Percentiles rank a stretch among this genome's conserved stretches.
These are phyloP conservation scores for Stevia rebaudiana DNA, from an alignment of 140 eudicot species.

Conservation along the genomic window DNA sequence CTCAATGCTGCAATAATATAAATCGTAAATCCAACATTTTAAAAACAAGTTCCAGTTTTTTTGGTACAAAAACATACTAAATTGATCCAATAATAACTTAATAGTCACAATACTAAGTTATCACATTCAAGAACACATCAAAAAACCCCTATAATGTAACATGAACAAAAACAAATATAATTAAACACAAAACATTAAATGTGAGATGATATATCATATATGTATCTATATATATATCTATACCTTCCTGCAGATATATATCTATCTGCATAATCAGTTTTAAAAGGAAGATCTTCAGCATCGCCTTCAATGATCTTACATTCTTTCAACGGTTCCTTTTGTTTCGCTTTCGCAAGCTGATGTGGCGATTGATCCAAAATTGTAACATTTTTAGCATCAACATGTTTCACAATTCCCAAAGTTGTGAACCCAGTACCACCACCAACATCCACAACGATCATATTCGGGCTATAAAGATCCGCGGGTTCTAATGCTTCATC, in stretches of 20 bases:
- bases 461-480: slow-evolving; percentile 41
- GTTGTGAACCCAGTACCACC: slow-evolving; percentile 97
- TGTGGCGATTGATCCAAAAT: slow-evolving; percentile 97
- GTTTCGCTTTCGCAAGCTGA: slow-evolving; percentile 86
- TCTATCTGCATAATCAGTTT: slow-evolving; percentile 82
- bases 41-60: neutral
- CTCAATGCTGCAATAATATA: slow-evolving; percentile 54
- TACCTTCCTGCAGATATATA: slow-evolving; percentile 96
- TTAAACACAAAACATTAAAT: too few relatives aligned
- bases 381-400: slow-evolving; percentile 89
- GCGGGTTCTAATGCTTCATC: slow-evolving; percentile 96
- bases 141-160: too few relatives aligned
- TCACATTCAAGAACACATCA: too few relatives aligned
- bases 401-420: slow-evolving; percentile 78
- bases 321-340: slow-evolving; percentile 87
- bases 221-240: too few relatives aligned
- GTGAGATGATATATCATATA: too few relatives aligned
- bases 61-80: neutral
- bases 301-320: slow-evolving; percentile 91
- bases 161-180: too few relatives aligned
- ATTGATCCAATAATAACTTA: neutral
- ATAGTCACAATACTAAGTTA: too few relatives aligned
- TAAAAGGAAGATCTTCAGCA: slow-evolving; percentile 90
- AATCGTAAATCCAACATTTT: neutral
- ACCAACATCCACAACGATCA: slow-evolving; percentile 91